These are phyloP conservation scores for Candida morakotiae DNA, from an alignment of 805 yeast genomes.

Conservation along the genomic window DNA sequence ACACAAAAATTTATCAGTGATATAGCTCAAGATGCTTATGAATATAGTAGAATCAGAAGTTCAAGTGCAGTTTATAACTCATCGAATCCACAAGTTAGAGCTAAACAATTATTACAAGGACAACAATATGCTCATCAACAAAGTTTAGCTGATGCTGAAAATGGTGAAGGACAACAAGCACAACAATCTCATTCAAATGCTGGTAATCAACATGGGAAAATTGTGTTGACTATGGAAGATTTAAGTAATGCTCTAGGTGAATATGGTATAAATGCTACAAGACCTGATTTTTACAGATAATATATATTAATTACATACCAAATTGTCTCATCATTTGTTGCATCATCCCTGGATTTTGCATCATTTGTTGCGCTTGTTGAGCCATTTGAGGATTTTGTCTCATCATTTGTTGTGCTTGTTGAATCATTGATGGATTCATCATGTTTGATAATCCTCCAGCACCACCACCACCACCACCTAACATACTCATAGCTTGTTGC, in stretches of 20 bases:
- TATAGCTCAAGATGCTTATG: conserved; percentile 94
- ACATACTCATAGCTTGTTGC: conserved; percentile 63
- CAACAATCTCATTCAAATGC: conserved; percentile 37
- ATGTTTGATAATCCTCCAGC: conserved; percentile 41
- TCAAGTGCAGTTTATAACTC: conserved; percentile 81
- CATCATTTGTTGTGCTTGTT: conserved; percentile 47
- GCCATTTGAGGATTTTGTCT: conserved; percentile 39
- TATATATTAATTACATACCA: conserved; percentile 45
- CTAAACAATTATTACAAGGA: conserved; percentile 70
- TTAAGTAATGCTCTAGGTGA: conserved; percentile 89
- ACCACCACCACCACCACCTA: conserved; percentile 44
- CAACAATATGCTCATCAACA: conserved; percentile 48
- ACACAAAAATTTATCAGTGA: conserved; percentile 94
- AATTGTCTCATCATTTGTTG: conserved; percentile 69
- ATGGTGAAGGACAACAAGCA: conserved; percentile 35
- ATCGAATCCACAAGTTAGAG: conserved; percentile 80
- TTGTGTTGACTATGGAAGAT: conserved; percentile 89
- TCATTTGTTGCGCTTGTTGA: conserved; percentile 46
- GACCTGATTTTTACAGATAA: conserved; percentile 92
- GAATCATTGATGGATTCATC: conserved; percentile 54
- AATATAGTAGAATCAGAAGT: conserved; percentile 89
- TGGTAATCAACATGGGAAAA: conserved; percentile 62
- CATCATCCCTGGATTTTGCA: conserved; percentile 43
- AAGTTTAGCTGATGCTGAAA: conserved; percentile 20
- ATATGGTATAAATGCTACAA: conserved; percentile 81